Base-by-base conservation (phyloP, 2,329 filamentous ascomycete genomes). In the Tolypocladium tundrense region DNA sequence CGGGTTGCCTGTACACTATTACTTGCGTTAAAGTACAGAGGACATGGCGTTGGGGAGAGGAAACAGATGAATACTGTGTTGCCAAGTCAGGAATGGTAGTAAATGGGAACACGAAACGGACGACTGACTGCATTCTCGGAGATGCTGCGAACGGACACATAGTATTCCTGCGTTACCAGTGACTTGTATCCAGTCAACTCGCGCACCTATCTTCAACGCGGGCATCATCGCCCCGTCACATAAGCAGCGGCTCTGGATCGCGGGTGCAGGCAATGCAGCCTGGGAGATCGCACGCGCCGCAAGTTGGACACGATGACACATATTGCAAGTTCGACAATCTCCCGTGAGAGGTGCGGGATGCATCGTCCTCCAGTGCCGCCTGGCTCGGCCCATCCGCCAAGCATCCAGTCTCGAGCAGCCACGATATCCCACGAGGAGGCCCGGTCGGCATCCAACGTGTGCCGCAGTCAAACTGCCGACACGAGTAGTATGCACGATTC, bases 1-100 rank as follows among this genome's bases (percentile, higher is more conserved):
- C 39, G 35, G 39, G 3, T 55, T 55, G 31, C 31, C 27, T 55
- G 54, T 55, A 55, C 41, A 55, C 54, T 55, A 55, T 41, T 55
- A 45, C 31, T n/a, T 35, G 40, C 19, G 40, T 33, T 31, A 37
- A 37, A 55, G 53, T 55, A 35, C 53, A 42, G 27, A 33, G 53
- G 53, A 55, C 33, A 43, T n/a, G 53, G 53, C 53, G 53, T 55
- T 54, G 53, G 39, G 40, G 39, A n/a, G 39, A 42, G 27, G 10
- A 54, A 31, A 27, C 16, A 14, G 39, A 33, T 33, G 48, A 13
- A 33, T 51, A n/a, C 19, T 35, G 31, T 33, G 19, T 27, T 51
- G 16, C 31, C 48, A 51, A 51, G 31, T n/a, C 48, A 51, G 31
- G 3, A 33, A 50, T n/a, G 45, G 16, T 33, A 33, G 27, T 50